Conservation (phyloP, 2,329 filamentous ascomycete species). For the Pseudocercospora macadamiae region DNA sequence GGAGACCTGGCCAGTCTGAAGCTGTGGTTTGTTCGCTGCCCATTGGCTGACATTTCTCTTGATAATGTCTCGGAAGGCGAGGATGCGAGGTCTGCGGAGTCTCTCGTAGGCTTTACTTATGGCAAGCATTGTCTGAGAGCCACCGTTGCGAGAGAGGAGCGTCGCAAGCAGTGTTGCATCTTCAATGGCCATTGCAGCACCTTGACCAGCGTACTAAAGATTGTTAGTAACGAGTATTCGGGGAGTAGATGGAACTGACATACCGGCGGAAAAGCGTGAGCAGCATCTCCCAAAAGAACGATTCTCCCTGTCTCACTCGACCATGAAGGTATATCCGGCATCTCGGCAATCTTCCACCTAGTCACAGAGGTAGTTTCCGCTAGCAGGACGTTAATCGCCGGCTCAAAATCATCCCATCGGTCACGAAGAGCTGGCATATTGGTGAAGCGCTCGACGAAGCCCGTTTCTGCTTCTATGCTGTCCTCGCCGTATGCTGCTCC, state of each 20-base stretch:
- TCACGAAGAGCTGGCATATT: slow-evolving; percentile 9
- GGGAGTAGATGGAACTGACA: not conserved
- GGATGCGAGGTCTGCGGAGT: slow-evolving; percentile 11
- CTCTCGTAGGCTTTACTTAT: slow-evolving; percentile 9
- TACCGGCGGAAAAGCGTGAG: slow-evolving; percentile 15
- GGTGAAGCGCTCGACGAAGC: not conserved
- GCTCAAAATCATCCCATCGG: slow-evolving; percentile 14
- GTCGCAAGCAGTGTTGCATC: slow-evolving; percentile 12
- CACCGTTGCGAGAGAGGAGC: not conserved
- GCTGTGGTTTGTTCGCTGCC: not conserved
- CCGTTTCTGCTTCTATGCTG: not conserved
- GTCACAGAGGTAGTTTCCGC: slow-evolving; percentile 2
- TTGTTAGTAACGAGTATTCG: not conserved
- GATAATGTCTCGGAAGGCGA: slow-evolving; percentile 14
- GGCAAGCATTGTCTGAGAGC: not conserved
- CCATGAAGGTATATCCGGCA: slow-evolving; percentile 16
- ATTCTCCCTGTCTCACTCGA: slow-evolving; percentile 9
- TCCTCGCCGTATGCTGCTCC: slow-evolving; percentile 2
- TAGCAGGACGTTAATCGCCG: slow-evolving; percentile 8
- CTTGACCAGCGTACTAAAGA: slow-evolving; percentile 15
- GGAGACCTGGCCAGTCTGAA: not conserved
- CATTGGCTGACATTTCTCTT: slow-evolving; percentile 7
- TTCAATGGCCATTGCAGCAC: slow-evolving; percentile 18
- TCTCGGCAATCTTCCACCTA: slow-evolving; percentile 14
- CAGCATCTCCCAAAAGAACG: slow-evolving; percentile 15